phyloP scores from a whole-genome alignment of 495 filamentous ascomycete genomes.

The Cercophora scortea region DNA sequence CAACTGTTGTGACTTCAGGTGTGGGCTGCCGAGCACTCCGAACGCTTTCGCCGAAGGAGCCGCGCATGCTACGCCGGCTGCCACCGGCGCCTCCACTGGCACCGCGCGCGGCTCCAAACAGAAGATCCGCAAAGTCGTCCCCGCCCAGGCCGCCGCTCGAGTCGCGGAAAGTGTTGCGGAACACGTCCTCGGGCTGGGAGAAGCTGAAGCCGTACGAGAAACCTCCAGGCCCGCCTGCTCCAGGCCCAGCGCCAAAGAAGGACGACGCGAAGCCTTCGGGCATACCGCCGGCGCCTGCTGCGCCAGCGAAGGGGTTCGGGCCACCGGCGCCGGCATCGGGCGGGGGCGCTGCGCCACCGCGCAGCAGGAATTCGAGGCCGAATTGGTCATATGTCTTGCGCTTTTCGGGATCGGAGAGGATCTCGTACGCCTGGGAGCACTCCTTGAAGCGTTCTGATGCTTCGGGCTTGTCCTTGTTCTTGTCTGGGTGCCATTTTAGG shows the following conservation, averaged over 20 bases:
- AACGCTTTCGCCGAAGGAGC: conserved; percentile 39
- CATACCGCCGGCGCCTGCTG: conserved; percentile 31
- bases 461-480: conserved; percentile 84
- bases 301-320: conserved; percentile 41
- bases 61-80: conserved; percentile 28
- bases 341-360: conserved; percentile 69
- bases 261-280: conserved; percentile 21
- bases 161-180: conserved; percentile 66
- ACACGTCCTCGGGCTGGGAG: conserved; percentile 75
- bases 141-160: conserved; percentile 34
- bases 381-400: conserved; percentile 93
- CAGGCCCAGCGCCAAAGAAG: conserved; percentile 15
- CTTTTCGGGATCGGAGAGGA: conserved; percentile 94
- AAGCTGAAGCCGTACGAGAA: conserved; percentile 69
- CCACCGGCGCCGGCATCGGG: conserved; percentile 23
- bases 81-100: conserved; percentile 30
- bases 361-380: conserved; percentile 85
- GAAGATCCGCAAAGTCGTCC: conserved; percentile 29
- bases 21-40: conserved; percentile 43
- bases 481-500: conserved; percentile 91
- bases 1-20: conserved; percentile 86
- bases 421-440: conserved; percentile 93
- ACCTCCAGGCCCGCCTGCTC: conserved; percentile 35
- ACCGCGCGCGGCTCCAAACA: conserved; percentile 13
- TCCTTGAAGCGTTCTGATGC: conserved; percentile 92